phyloP scores from a whole-genome alignment of 352 stramenopile species.

The Phytophthora pinifolia region DNA sequence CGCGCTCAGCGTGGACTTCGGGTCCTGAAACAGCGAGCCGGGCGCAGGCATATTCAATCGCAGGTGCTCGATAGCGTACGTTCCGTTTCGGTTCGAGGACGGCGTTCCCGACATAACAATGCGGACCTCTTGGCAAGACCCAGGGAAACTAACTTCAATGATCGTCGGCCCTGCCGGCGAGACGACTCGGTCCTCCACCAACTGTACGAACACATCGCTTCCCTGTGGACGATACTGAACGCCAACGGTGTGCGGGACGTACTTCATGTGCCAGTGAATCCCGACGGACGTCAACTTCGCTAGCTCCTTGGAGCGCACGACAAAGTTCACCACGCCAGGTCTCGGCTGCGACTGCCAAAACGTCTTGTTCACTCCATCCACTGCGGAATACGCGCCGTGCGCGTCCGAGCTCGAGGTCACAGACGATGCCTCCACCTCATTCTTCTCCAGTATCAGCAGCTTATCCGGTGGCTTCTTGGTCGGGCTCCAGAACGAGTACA shows the following conservation, averaged over 20 bases:
- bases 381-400: conserved; percentile 46
- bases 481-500: conserved; percentile 88
- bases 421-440: conserved; percentile 61
- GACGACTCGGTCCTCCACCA: conserved; percentile 33
- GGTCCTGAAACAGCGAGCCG: conserved; percentile 64
- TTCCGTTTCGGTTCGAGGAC: conserved; percentile 59
- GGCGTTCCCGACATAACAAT: conserved; percentile 71
- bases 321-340: conserved; percentile 54
- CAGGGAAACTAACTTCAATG: conserved; percentile 48
- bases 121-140: conserved; percentile 45
- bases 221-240: conserved; percentile 54
- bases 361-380: conserved; percentile 59
- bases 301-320: conserved; percentile 39
- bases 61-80: conserved; percentile 71
- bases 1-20: conserved; percentile 52
- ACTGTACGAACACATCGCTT: conserved; percentile 40
- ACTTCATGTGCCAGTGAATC: conserved; percentile 75
- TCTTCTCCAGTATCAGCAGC: conserved; percentile 38
- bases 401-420: conserved; percentile 44
- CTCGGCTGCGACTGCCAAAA: conserved; percentile 75
- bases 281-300: conserved; percentile 56
- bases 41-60: conserved; percentile 56
- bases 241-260: conserved; percentile 49
- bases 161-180: conserved; percentile 27
- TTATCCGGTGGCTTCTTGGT: conserved; percentile 64